Percentiles rank a stretch among this genome's conserved stretches.
These are phyloP conservation scores for Decorospora gaudefroyi DNA, from an alignment of 2,329 filamentous ascomycete species.

Conservation along the genomic window DNA sequence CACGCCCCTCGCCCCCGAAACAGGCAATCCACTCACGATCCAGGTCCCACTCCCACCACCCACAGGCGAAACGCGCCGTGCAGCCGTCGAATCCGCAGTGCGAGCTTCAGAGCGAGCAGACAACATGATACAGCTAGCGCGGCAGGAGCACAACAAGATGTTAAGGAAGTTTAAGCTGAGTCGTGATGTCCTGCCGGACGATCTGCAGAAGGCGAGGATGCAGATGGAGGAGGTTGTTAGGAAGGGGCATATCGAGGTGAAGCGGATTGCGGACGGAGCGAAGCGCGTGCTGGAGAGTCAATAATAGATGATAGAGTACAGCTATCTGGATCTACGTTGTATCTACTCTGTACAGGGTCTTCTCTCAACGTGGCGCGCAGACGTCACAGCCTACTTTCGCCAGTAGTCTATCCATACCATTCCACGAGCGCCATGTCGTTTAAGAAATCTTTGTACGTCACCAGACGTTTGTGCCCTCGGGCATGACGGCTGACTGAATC, in stretches of 20 bases:
- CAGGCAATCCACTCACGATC: constrained; percentile 56
- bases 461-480: too few species aligned
- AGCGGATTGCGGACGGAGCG: constrained; percentile 55
- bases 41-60: constrained; percentile 61
- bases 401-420: too few species aligned
- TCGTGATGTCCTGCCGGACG: constrained; percentile 53
- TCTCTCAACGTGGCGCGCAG: too few species aligned
- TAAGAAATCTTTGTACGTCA: too few species aligned
- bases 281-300: constrained; percentile 53
- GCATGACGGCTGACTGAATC: too few species aligned
- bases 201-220: constrained; percentile 55
- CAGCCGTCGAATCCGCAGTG: constrained; percentile 46
- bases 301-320: too few species aligned
- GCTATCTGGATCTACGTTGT: too few species aligned
- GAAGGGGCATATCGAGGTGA: constrained; percentile 54
- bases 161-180: constrained; percentile 51
- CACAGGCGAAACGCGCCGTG: constrained; percentile 59
- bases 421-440: too few species aligned
- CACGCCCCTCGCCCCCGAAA: constrained; percentile 56
- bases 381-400: too few species aligned
- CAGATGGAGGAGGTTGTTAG: constrained; percentile 58
- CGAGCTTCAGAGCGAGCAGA: constrained; percentile 52
- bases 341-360: too few species aligned
- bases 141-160: constrained; percentile 56
- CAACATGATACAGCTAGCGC: constrained; percentile 50